phyloP scores from a whole-genome alignment of 306 rosid species.

The Castanea mollissima region DNA sequence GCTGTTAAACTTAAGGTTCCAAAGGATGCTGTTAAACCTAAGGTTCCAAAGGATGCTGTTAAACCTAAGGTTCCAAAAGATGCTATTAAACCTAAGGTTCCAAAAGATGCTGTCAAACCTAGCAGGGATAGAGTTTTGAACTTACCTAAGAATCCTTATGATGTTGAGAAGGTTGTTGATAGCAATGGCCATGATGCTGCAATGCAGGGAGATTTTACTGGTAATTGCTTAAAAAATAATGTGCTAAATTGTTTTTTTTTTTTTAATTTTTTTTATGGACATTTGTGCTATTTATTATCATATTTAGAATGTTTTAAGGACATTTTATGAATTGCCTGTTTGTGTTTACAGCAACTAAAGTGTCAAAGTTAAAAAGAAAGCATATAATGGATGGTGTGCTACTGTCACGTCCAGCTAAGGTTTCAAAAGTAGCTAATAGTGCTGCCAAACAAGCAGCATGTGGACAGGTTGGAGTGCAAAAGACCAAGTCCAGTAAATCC shows the following conservation, averaged over 20 bases:
- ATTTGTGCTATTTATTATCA: not conserved
- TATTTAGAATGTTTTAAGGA: not conserved
- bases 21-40: too few relatives aligned
- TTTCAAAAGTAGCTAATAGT: constrained; percentile 45
- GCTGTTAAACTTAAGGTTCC: too few relatives aligned
- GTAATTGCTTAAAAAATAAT: constrained; percentile 30
- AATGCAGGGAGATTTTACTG: constrained; percentile 32
- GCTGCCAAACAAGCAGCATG: constrained; percentile 42
- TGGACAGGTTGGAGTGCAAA: constrained; percentile 35
- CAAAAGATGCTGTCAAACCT: constrained; percentile 14
- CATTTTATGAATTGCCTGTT: constrained; percentile 18
- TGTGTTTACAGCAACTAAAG: constrained; percentile 48
- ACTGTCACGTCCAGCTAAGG: constrained; percentile 47
- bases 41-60: too few relatives aligned
- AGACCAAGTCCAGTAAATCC: constrained; percentile 44
- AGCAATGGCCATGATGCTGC: constrained; percentile 28
- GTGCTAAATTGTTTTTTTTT: constrained; percentile 20
- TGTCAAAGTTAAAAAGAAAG: constrained; percentile 65
- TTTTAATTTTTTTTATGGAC: too few relatives aligned
- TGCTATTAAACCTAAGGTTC: not conserved
- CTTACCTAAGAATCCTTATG: constrained; percentile 19
- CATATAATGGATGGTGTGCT: constrained; percentile 33
- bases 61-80: not conserved
- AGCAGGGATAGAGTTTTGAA: constrained; percentile 30
- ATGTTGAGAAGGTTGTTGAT: constrained; percentile 34